Evolutionary conservation across 306 rosid species (phyloP).

Genomic region (Glycine soja): DNA sequence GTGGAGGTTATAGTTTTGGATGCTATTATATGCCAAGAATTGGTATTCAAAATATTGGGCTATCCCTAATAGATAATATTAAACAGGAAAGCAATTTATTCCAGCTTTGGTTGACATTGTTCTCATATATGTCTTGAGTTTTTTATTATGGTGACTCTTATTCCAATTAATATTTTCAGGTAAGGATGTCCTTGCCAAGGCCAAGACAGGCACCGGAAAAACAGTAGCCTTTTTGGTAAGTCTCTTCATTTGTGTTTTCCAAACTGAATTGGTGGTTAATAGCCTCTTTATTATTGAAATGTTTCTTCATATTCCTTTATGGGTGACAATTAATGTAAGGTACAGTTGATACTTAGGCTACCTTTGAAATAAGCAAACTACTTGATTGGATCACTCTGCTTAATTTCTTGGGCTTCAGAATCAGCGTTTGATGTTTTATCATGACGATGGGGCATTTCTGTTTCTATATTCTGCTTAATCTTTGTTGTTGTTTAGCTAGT

Average conservation of each 20-base stretch:
- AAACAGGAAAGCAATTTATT: slow-evolving; percentile 1
- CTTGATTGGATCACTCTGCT: slow-evolving; percentile 29
- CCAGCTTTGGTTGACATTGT: slow-evolving; percentile 24
- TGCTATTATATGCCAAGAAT: slow-evolving; percentile 29
- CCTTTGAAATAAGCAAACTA: not conserved
- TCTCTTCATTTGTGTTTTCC: slow-evolving; percentile 15
- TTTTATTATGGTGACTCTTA: slow-evolving; percentile 39
- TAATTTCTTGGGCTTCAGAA: slow-evolving; percentile 8
- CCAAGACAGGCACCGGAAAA: slow-evolving; percentile 97
- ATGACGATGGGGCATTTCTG: slow-evolving; percentile 5
- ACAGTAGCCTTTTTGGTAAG: slow-evolving; percentile 97
- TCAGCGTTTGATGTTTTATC: slow-evolving; percentile 5
- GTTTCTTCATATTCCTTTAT: slow-evolving; percentile 13
- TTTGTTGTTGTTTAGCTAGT: not conserved
- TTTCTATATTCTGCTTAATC: slow-evolving; percentile 13
- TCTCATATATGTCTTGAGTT: slow-evolving; percentile 33
- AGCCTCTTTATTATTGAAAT: slow-evolving; percentile 26
- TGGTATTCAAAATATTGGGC: slow-evolving; percentile 3
- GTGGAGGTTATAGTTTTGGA: not conserved
- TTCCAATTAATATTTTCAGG: slow-evolving; percentile 60
- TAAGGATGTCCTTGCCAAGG: slow-evolving; percentile 97
- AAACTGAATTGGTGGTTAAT: slow-evolving; percentile 35
- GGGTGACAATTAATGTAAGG: not conserved
- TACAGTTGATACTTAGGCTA: not conserved
- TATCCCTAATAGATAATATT: slow-evolving; percentile 28